Percentiles rank a stretch among this genome's conserved stretches.
These are phyloP conservation scores for Mucor saturninus DNA, from an alignment of 371 early-diverging fungal genomes.

Conservation along the genomic window DNA sequence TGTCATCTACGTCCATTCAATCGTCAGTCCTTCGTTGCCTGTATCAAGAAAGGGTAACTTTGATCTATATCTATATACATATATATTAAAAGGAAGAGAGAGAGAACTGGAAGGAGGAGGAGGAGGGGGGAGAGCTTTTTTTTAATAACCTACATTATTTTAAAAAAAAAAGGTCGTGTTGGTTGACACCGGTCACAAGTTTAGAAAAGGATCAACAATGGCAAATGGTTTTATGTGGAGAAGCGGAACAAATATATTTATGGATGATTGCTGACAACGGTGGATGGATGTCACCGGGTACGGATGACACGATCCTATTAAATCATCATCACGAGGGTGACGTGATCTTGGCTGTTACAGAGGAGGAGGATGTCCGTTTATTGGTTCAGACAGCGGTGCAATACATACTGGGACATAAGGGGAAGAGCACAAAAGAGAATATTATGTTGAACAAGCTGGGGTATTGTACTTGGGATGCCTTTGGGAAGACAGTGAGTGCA, in stretches of 20 bases:
- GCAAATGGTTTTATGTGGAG: conserved; percentile 25
- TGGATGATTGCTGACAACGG: conserved; percentile 17
- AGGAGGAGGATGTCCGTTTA: background rate
- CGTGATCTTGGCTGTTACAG: conserved; percentile 8
- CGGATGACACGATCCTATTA: background rate
- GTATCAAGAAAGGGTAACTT: conserved; percentile 25
- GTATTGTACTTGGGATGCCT: conserved; percentile 58
- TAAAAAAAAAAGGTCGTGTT: conserved; percentile 14
- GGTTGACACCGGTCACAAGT: conserved; percentile 29
- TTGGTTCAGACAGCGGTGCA: conserved; percentile 4
- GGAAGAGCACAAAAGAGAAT: background rate
- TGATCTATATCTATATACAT: background rate
- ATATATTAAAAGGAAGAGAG: background rate
- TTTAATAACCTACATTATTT: too few relatives aligned
- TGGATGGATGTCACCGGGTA: conserved; percentile 13
- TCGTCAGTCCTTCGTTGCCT: conserved; percentile 6
- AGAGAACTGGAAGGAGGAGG: too few relatives aligned
- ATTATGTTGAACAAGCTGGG: conserved; percentile 25
- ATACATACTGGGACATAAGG: background rate
- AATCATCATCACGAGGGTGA: background rate
- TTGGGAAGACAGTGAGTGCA: conserved; percentile 25
- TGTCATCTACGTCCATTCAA: conserved; percentile 9
- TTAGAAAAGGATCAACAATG: conserved; percentile 12
- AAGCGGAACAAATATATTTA: conserved; percentile 19
- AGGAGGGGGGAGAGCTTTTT: too few relatives aligned